Percentiles rank a stretch among this genome's conserved stretches.
These are phyloP conservation scores for Exobasidium rhododendri DNA, from an alignment of 1,284 basidiomycete species.

Conservation along the genomic window DNA sequence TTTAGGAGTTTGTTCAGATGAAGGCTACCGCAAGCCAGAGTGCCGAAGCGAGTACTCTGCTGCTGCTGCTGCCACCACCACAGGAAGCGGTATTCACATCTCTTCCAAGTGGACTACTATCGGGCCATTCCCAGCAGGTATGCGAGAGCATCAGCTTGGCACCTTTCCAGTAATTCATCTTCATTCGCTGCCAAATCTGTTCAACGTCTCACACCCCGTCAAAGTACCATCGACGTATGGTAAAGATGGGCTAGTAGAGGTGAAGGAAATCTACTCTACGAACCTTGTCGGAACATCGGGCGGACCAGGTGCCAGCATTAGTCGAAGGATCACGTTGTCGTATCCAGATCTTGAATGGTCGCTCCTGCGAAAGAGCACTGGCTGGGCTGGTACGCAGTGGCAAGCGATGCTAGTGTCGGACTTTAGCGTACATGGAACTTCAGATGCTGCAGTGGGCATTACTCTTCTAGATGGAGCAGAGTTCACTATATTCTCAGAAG, in stretches of 20 bases:
- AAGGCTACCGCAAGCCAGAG: no score
- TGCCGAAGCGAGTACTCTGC: no score
- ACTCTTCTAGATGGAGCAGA: neutral
- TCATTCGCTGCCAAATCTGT: neutral
- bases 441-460: neutral
- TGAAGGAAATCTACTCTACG: neutral
- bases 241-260: conserved; percentile 10
- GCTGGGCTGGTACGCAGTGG: neutral
- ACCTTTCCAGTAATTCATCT: neutral
- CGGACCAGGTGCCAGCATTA: neutral
- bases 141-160: neutral
- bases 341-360: neutral
- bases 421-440: neutral
- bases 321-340: neutral
- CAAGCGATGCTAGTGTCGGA: neutral
- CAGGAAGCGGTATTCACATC: no score
- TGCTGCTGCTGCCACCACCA: no score
- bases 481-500: neutral
- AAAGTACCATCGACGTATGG: neutral
- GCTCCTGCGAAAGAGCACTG: neutral
- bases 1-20: no score
- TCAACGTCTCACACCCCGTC: neutral
- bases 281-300: neutral
- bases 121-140: neutral
- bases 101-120: neutral